Percentiles rank a stretch among this genome's conserved stretches.
Conservation (phyloP, 2,329 filamentous ascomycete genomes). For the Aspergillus amoenus region DNA sequence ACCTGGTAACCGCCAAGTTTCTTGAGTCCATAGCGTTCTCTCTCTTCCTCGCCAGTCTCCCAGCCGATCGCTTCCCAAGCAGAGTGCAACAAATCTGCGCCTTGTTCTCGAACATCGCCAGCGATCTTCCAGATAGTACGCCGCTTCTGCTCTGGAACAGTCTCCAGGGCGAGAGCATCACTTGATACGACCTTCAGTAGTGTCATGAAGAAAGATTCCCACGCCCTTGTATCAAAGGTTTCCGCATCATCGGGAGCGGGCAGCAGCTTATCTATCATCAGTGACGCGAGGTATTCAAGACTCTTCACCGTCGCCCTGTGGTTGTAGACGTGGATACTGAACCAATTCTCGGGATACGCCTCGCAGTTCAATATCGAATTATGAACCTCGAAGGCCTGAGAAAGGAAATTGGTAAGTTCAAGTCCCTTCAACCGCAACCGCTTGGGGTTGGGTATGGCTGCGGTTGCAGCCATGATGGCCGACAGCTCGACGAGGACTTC, state of each 20-base stretch:
- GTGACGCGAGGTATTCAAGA: constrained; percentile 75
- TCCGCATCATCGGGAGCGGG: constrained; percentile 90
- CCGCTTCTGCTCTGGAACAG: constrained; percentile 94
- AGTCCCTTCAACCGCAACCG: constrained; percentile 75
- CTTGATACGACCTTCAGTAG: constrained; percentile 87
- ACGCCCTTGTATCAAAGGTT: constrained; percentile 86
- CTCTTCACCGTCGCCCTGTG: constrained; percentile 86
- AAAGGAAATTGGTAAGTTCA: constrained; percentile 72
- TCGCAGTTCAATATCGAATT: constrained; percentile 87
- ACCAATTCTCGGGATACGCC: constrained; percentile 84
- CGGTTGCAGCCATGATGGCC: constrained; percentile 78
- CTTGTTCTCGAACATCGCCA: constrained; percentile 88
- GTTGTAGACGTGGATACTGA: constrained; percentile 90
- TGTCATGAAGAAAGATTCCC: constrained; percentile 90
- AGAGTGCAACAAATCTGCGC: constrained; percentile 77
- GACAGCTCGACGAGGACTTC: constrained; percentile 87
- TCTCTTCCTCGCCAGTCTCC: constrained; percentile 83
- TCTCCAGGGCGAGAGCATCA: constrained; percentile 84
- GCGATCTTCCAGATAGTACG: constrained; percentile 98
- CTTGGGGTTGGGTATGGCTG: constrained; percentile 71
- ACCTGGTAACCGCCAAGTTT: constrained; percentile 97
- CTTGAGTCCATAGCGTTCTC: constrained; percentile 70
- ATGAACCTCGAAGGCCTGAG: constrained; percentile 78
- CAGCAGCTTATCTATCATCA: constrained; percentile 79
- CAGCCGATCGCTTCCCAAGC: constrained; percentile 97